Evolutionary conservation across 257 asterid genomes (phyloP).

Genomic region (Penstemon newberryi): DNA sequence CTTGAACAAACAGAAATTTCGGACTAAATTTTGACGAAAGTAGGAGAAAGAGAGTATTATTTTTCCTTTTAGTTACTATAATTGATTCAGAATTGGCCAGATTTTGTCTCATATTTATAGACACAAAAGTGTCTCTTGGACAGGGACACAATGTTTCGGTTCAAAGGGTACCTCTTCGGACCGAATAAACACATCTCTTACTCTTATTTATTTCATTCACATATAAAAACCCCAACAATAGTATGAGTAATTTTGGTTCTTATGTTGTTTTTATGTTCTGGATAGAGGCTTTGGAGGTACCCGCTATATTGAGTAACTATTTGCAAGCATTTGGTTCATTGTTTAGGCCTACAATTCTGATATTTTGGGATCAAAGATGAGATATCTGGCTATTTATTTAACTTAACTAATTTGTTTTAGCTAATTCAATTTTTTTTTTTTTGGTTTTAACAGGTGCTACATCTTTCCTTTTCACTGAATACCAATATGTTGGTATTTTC

Average conservation of each 20-base stretch:
- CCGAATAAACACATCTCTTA: too few relatives aligned
- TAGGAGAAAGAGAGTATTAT: too few relatives aligned
- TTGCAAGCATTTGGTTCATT: slow-evolving; percentile 5
- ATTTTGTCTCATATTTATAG: too few relatives aligned
- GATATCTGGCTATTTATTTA: not conserved
- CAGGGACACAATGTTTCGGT: too few relatives aligned
- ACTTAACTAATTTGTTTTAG: not conserved
- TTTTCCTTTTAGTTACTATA: too few relatives aligned
- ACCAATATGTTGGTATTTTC: slow-evolving; percentile 78
- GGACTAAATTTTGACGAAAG: too few relatives aligned
- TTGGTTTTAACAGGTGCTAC: slow-evolving; percentile 67
- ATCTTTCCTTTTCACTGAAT: slow-evolving; percentile 76
- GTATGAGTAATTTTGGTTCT: not conserved
- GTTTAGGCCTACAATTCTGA: not conserved
- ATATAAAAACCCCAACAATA: too few relatives aligned
- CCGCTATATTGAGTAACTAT: not conserved
- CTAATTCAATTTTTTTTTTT: not conserved
- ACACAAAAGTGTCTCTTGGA: too few relatives aligned
- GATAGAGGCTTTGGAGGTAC: not conserved
- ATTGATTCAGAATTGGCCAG: too few relatives aligned
- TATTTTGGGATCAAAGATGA: not conserved
- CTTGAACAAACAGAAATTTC: too few relatives aligned
- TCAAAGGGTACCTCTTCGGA: too few relatives aligned
- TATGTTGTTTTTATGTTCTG: not conserved
- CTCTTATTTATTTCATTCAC: too few relatives aligned